Base-by-base conservation (phyloP, 2,329 filamentous ascomycete genomes). In the Ceratocystis variospora region DNA sequence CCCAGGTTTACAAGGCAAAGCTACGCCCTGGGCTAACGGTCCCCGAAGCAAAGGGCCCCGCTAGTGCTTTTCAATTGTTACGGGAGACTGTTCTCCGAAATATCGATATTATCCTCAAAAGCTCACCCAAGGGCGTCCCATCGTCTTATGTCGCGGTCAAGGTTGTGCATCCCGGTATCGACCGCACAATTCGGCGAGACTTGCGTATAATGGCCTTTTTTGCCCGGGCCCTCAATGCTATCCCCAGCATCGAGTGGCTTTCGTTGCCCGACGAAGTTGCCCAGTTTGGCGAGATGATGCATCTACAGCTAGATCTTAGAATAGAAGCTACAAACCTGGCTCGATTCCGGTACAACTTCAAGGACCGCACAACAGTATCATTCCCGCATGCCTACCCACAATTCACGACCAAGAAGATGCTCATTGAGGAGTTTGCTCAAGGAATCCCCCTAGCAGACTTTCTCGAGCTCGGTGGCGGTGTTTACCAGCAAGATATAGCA, bases 221-320 rank as follows among this genome's bases (percentile, higher is more conserved):
- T 72, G 94, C 94, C 17, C 81, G 84, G 0, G 72, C 88, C 5
- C 86, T 99, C 70, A 96, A 97, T 75, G 78, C 83, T 1, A 87
- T 99, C 41, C 94, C 94, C 0, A 96, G 92, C 0, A 94, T 99
- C 73, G 90, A 97, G 75, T 99, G 94, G 94, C 81, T 99, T 5
- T 96, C 93, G 0, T 84, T 99, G 7, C 94, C 94, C 0, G 93
- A 96, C 71, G 94, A 99, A 74, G 94, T 97, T 2, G 77, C 81
- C 15, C 91, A 97, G 72, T 99, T 99, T 73, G 93, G 92, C 28
- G 89, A 95, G 73, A 99, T 99, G 94, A 99, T 99, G 94, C 87
- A 87, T 72, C 79, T 97, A n/a, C 94, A 99, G 74, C 80, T 99
- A 2, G 94, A 99, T 75, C 81, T 99, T 45, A 87, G 94, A 64